Evolutionary conservation across 768 basidiomycete species (phyloP), one percentile per base, ranked within the genome.

Genomic region (Phaeotremella skinneri): DNA sequence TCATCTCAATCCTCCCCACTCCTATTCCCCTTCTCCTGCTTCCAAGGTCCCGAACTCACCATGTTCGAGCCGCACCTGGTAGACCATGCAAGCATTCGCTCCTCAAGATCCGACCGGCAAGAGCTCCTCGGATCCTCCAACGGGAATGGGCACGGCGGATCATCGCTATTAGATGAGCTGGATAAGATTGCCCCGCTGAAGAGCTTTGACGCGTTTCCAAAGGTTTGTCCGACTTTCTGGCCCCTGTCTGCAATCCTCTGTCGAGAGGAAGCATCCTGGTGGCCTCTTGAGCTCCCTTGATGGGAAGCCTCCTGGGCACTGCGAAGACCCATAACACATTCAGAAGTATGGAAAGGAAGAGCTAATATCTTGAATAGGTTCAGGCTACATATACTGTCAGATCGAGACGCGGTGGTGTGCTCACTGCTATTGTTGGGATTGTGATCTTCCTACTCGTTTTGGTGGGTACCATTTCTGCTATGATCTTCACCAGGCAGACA

Each of bases 161-260:
- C 50, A 23, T 67, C 68, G 14, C 25, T 76, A 11, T 56, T 76
- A 16, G 73, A 74, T 13, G 75, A 76, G 60, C 64, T 76, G 21
- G 75, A 76, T 52, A 72, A 66, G 61, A 63, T 76, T 23, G 73
- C 73, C 1, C 75, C 75, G 1, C 69, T 76, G 31, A 73, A 73
- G 62, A 69, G 66, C 52, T 76, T 76, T 59, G 75, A 76, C 59
- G 75, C 75, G 21, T 76, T 76, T 39, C 75, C 75, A 54, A 76
- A 76, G 61, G 75, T 72, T 16, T 14, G 66, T 60, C 25, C 2
- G 7, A 2, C 29, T 13, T 48, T 14, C 20, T 9, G 45, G 21
- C 45, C n/a, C n/a, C n/a, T n/a, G n/a, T n/a, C n/a, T n/a, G n/a
- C n/a, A n/a, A n/a, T n/a, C n/a, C n/a, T n/a, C n/a, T n/a, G n/a